These are phyloP conservation scores for Lentinula guzmanii DNA, from an alignment of 768 basidiomycete species.

Conservation along the genomic window DNA sequence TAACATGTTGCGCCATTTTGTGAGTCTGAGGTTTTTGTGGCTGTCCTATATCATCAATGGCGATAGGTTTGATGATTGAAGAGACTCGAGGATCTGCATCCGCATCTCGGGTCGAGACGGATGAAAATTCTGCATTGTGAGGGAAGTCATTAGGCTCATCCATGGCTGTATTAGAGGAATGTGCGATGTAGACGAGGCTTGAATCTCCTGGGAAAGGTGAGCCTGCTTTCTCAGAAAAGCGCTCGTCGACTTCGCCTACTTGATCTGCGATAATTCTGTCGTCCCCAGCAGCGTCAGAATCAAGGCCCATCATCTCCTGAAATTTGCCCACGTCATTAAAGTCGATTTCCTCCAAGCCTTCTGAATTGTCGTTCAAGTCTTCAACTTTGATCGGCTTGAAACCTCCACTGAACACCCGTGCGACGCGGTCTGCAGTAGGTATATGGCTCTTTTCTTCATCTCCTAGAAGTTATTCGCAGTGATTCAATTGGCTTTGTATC, in stretches of 20 bases:
- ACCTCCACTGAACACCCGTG: conserved; percentile 51
- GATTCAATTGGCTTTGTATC: background rate
- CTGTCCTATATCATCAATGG: background rate
- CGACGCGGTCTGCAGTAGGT: conserved; percentile 67
- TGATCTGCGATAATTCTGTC: background rate
- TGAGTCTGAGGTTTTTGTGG: background rate
- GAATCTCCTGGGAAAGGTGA: background rate
- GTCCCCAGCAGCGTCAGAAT: background rate
- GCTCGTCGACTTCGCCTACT: too few relatives aligned
- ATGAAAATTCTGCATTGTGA: background rate
- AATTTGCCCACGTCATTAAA: conserved; percentile 56
- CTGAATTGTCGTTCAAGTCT: conserved; percentile 22
- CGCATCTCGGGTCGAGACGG: background rate
- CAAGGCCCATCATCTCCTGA: conserved; percentile 28
- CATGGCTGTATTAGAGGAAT: background rate
- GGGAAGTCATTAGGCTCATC: background rate
- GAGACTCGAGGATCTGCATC: background rate
- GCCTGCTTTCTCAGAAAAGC: background rate
- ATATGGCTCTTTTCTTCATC: conserved; percentile 48
- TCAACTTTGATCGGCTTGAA: conserved; percentile 19
- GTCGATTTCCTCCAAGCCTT: conserved; percentile 54
- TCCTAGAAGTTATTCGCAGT: conserved; percentile 21
- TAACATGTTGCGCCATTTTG: background rate
- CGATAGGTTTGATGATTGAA: background rate
- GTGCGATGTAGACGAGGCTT: background rate